Evolutionary conservation across 768 basidiomycete genomes (phyloP), one percentile per base, ranked within the genome.

Genomic region (Trametes gibbosa): DNA sequence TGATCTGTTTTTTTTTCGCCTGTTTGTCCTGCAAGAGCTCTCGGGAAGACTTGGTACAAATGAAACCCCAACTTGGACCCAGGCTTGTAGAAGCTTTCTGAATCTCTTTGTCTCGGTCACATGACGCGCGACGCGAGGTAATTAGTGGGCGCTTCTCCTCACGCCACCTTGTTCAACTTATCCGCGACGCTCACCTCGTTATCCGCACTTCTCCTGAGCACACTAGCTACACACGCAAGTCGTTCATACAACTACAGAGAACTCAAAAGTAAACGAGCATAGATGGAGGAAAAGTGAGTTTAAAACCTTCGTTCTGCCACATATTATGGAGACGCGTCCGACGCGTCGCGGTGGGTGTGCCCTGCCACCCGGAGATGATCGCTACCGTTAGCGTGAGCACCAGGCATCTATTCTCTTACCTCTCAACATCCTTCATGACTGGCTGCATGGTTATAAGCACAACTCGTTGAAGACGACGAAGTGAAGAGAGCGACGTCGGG

Each of bases 61-160:
- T n/a, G n/a, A n/a, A n/a, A n/a, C n/a, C n/a, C n/a, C n/a, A n/a
- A n/a, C n/a, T n/a, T n/a, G n/a, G n/a, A n/a, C n/a, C n/a, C n/a
- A n/a, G n/a, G n/a, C n/a, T n/a, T n/a, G n/a, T n/a, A n/a, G n/a
- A n/a, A n/a, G n/a, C n/a, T n/a, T n/a, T n/a, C n/a, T n/a, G n/a
- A n/a, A n/a, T n/a, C n/a, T n/a, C n/a, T n/a, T n/a, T n/a, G 39
- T 48, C 54, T 53, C 61, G 56, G 34, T 62, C 61, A 62, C 61
- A 35, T 62, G 61, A 53, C 17, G 17, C 17, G 42, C 51, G 61
- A 58, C 61, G 52, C 61, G 56, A n/a, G 29, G 23, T 41, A 25
- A 48, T 37, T 49, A 58, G 34, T 45, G 56, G 61, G 56, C 61
- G 61, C 55, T 57, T 50, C 5, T 21, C 1, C 14, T 52, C n/a